Conservation (phyloP, 257 asterid species). For the Lycium barbarum region DNA sequence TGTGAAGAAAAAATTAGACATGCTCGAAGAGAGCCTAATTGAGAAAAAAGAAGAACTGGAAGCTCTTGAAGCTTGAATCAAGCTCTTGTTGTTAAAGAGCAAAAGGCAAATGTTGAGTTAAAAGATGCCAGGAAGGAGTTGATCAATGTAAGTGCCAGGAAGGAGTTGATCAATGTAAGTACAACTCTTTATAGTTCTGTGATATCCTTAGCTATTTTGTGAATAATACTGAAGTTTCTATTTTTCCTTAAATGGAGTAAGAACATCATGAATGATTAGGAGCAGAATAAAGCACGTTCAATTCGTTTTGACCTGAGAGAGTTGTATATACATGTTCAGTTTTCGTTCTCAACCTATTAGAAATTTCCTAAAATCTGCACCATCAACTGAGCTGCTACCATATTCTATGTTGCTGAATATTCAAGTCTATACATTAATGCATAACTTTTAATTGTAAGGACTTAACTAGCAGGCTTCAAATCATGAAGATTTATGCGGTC, state of each 20-base stretch:
- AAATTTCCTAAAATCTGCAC: not conserved
- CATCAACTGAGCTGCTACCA: not conserved
- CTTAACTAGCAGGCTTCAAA: not conserved
- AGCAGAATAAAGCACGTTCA: too few species aligned
- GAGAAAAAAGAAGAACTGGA: conserved; percentile 70
- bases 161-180: conserved; percentile 64
- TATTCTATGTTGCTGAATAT: not conserved
- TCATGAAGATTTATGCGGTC: not conserved
- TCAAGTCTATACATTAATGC: not conserved
- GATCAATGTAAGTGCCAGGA: too few species aligned
- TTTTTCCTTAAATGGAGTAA: not conserved
- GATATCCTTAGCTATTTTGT: conserved; percentile 3
- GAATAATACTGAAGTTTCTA: not conserved
- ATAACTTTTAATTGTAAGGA: not conserved
- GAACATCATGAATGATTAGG: not conserved
- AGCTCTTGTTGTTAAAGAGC: conserved; percentile 61
- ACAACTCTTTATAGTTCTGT: conserved; percentile 14
- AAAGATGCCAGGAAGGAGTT: conserved; percentile 76
- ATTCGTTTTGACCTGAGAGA: not conserved
- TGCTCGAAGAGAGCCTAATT: conserved; percentile 55
- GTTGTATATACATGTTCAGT: not conserved
- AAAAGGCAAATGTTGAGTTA: conserved; percentile 63
- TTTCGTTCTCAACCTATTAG: not conserved
- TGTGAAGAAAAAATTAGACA: conserved; percentile 48
- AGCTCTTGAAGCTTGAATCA: conserved; percentile 50